Evolutionary conservation across 768 basidiomycete species (phyloP).

Genomic region (Trametes coccinea): DNA sequence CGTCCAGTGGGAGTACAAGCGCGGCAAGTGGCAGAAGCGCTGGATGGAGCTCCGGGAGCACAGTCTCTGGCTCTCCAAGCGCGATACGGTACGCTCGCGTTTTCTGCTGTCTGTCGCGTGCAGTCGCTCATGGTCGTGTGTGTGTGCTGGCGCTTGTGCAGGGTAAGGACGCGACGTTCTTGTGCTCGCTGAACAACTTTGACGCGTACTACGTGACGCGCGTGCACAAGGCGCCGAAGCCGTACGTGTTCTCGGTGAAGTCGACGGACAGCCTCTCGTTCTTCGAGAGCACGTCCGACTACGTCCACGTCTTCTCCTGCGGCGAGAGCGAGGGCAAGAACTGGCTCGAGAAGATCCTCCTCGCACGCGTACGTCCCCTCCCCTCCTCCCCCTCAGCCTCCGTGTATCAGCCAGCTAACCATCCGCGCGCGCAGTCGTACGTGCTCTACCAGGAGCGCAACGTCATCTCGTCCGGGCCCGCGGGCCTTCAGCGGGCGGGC

Average conservation of each 20-base stretch:
- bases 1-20: constrained; percentile 87
- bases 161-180: constrained; percentile 80
- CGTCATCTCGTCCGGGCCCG: constrained; percentile 50
- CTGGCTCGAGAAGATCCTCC: constrained; percentile 80
- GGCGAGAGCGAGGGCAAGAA: constrained; percentile 67
- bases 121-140: too few relatives aligned
- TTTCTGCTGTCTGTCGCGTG: too few relatives aligned
- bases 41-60: constrained; percentile 89
- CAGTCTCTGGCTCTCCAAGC: constrained; percentile 83
- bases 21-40: constrained; percentile 94
- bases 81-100: constrained; percentile 87
- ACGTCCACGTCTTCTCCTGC: constrained; percentile 83
- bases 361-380: constrained; percentile 71
- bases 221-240: constrained; percentile 77
- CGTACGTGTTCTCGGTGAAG: constrained; percentile 84
- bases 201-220: constrained; percentile 84
- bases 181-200: constrained; percentile 88
- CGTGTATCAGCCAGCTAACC: neutral
- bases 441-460: constrained; percentile 80
- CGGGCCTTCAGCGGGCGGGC: constrained; percentile 39
- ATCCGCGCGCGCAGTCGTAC: constrained; percentile 58
- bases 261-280: constrained; percentile 82
- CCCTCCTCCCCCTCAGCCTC: too few relatives aligned
- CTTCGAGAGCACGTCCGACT: constrained; percentile 88
- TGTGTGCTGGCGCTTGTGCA: too few relatives aligned